Evolutionary conservation across 1,284 basidiomycete genomes (phyloP).

Genomic region (Schizopora paradoxa): DNA sequence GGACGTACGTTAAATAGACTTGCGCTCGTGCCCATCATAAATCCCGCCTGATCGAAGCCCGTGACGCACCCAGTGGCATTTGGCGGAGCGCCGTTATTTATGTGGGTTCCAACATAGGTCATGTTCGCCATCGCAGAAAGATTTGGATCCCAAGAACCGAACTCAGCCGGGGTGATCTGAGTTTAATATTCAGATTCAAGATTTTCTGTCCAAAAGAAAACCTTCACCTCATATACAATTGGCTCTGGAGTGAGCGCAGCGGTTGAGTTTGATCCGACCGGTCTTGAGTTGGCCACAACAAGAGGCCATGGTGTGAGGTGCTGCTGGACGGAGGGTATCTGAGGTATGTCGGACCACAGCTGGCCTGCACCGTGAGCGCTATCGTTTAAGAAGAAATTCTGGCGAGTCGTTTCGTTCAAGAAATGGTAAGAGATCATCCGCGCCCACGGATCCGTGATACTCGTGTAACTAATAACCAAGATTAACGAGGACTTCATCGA

Average conservation of each 20-base stretch:
- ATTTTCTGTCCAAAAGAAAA: constrained; percentile 4
- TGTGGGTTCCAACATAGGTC: constrained; percentile 53
- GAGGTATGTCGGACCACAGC: constrained; percentile 53
- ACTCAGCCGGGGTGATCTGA: constrained; percentile 58
- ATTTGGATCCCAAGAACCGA: constrained; percentile 64
- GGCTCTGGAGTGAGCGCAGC: constrained; percentile 38
- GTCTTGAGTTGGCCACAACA: constrained; percentile 48
- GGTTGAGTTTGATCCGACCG: constrained; percentile 40
- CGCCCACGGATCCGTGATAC: constrained; percentile 57
- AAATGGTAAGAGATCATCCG: constrained; percentile 65
- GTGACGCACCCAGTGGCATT: constrained; percentile 53
- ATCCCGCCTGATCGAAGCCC: constrained; percentile 61
- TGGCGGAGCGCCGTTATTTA: constrained; percentile 44
- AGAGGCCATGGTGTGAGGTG: constrained; percentile 51
- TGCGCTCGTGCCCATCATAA: constrained; percentile 61
- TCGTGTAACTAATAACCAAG: constrained; percentile 45
- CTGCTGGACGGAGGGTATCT: constrained; percentile 39
- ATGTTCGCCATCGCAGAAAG: constrained; percentile 57
- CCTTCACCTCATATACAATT: constrained; percentile 53
- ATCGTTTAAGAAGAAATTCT: constrained; percentile 55
- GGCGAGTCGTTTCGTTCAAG: constrained; percentile 51
- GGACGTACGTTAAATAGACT: constrained; percentile 54
- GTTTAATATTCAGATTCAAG: background rate
- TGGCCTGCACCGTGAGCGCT: constrained; percentile 60
- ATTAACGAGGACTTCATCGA: constrained; percentile 5